These are phyloP conservation scores for Carex sylvatica DNA, from an alignment of 202 grass and related monocot species.

Conservation along the genomic window DNA sequence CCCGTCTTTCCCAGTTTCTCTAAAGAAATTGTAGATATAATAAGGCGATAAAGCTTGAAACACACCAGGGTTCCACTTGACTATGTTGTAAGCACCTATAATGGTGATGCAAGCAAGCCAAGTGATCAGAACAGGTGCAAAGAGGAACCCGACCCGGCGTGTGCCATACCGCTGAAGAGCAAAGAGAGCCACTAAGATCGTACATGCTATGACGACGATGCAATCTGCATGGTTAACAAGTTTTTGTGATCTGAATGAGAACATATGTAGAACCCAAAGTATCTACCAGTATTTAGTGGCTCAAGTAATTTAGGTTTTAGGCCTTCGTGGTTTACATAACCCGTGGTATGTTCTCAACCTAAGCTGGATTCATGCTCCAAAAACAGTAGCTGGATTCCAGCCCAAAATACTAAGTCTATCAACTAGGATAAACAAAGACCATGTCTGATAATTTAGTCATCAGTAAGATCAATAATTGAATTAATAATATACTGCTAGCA, in stretches of 20 bases:
- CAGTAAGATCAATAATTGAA: background rate
- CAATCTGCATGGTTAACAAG: conserved; percentile 56
- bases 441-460: background rate
- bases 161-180: conserved; percentile 92
- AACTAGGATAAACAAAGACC: background rate
- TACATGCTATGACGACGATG: conserved; percentile 66
- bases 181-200: conserved; percentile 83
- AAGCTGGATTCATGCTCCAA: background rate
- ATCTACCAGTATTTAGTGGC: background rate
- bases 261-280: background rate
- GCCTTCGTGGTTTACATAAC: background rate
- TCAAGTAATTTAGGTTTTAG: background rate
- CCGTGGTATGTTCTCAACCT: background rate
- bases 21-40: conserved; percentile 87
- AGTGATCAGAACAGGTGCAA: conserved; percentile 77
- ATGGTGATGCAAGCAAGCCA: conserved; percentile 75
- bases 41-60: conserved; percentile 78
- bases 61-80: conserved; percentile 73
- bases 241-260: conserved; percentile 19
- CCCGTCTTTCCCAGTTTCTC: conserved; percentile 71
- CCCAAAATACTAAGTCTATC: background rate
- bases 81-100: conserved; percentile 75
- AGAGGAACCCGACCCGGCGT: conserved; percentile 85
- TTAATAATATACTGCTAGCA: background rate
- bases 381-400: background rate